Base-by-base conservation (phyloP, 768 basidiomycete species). In the Sarcodon aspratus region DNA sequence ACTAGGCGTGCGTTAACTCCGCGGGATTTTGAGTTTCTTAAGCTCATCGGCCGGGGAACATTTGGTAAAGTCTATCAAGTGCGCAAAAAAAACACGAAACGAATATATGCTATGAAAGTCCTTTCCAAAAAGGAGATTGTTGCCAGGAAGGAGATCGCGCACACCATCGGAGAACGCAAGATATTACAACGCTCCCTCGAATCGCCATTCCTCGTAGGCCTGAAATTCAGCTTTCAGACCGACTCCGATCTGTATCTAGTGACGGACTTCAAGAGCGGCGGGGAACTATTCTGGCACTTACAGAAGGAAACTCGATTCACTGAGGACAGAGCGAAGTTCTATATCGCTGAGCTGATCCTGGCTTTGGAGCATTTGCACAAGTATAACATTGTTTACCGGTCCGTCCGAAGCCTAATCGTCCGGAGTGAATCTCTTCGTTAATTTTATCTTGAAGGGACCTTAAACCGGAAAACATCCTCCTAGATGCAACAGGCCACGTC, bases 91-190 rank as follows among this genome's bases (percentile, higher is more conserved):
- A 94, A 99, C 70, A 99, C 96, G 37, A 88, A 91, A 65, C 88
- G 96, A 43, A 98, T 99, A 68, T 99, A 97, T 70, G 96, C 96
- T 46, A 98, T 99, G 95, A 99, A 99, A 62, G 90, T 98, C 49
- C 76, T 99, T 36, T 94, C 90, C 33, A 99, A 99, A 71, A 94
- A 91, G 73, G 96, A 99, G 67, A 98, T 99, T 58, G 81, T 98
- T 48, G 94, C 90, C 21, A 98, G 97, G 75, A 98, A 98, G 67
- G 96, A 99, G 65, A 92, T 99, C 42, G 95, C 95, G 8, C 96
- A 99, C 65, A 99, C 96, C 12, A 98, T 99, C 49, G 96, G 96
- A 57, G 96, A 99, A 67, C 85, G 96, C 66, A 98, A 98, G 73
- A 98, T 99, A 62, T 78, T 98, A 33, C 95, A 98, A 61, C 79